phyloP scores from a whole-genome alignment of 176 grass and related monocot species.

The Eragrostis nindensis region DNA sequence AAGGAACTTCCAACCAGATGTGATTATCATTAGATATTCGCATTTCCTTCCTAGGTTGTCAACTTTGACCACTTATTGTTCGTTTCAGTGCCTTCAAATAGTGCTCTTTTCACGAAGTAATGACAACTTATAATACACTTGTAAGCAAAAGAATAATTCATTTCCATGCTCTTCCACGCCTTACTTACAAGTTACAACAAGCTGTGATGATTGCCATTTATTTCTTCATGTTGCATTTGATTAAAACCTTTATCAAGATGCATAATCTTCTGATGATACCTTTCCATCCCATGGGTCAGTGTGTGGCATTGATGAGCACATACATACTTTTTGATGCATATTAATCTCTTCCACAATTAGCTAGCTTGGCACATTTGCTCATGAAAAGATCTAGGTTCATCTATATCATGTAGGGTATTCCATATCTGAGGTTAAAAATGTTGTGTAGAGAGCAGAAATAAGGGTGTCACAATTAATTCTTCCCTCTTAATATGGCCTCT shows the following conservation, averaged over 20 bases:
- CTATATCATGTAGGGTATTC: not conserved
- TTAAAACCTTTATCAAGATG: not conserved
- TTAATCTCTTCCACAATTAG: constrained; percentile 1
- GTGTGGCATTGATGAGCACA: not conserved
- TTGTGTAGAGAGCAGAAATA: not conserved
- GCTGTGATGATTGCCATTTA: not conserved
- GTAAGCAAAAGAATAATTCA: not conserved
- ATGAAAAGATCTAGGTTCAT: not conserved
- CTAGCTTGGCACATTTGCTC: not conserved
- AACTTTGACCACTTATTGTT: not conserved
- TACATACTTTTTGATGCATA: not conserved
- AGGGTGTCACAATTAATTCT: not conserved
- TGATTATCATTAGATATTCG: not conserved
- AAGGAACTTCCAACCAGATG: not conserved
- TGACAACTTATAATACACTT: not conserved
- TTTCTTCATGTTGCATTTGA: constrained; percentile 2
- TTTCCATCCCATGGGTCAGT: no score
- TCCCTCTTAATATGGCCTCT: not conserved
- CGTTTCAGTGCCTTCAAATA: not conserved
- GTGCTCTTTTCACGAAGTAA: not conserved
- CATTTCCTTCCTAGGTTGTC: not conserved
- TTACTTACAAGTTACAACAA: no score
- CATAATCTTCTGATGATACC: not conserved
- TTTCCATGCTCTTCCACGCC: constrained; percentile 6
- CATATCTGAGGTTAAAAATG: not conserved